Evolutionary conservation across 2,329 filamentous ascomycete genomes (phyloP), one percentile per base, ranked within the genome.

Genomic region (Aulographum hederae): DNA sequence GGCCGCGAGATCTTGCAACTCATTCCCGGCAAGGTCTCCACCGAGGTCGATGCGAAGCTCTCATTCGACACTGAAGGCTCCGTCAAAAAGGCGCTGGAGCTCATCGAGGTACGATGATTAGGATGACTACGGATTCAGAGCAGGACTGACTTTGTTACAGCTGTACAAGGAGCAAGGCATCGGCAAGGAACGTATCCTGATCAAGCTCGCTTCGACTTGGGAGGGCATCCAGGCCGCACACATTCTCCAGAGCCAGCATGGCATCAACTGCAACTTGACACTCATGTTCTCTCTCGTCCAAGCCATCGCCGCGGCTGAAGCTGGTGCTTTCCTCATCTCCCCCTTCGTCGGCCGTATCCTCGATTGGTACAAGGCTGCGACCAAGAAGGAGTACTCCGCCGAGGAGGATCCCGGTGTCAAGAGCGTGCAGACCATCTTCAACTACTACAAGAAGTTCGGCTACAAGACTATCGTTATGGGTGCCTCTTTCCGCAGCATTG

Each of bases 391-490:
- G 45, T 98, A 85, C 74, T 51, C 67, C 55, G 71, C 82, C 57
- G 65, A 79, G 60, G 80, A 92, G 58, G 89, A 98, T 67, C 89
- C 89, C 35, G 89, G 89, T 67, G 89, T 98, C 60, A 71, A 81
- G 65, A 86, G 78, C 43, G 89, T 98, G 53, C 70, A 86, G 69
- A 54, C 50, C 59, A 98, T 98, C 67, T 98, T 78, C 75, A 89
- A 98, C 73, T 98, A 98, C 80, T 98, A 98, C 78, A 98, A 98
- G 81, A 95, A 95, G 72, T 81, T 66, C 59, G 82, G 79, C 58
- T 94, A 98, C 77, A 93, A 92, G 50, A 98, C 89, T 58, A 94
- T 95, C 48, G 89, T 98, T 62, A 98, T 98, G 89, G 89, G 89
- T 53, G 89, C 89, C 46, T 94, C 85, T 26, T 98, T 98, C 82